A percentile compares a stretch with the other conserved stretches of the same genome.
These are phyloP conservation scores for Salvia hispanica DNA, from an alignment of 257 asterid genomes.

Conservation along the genomic window DNA sequence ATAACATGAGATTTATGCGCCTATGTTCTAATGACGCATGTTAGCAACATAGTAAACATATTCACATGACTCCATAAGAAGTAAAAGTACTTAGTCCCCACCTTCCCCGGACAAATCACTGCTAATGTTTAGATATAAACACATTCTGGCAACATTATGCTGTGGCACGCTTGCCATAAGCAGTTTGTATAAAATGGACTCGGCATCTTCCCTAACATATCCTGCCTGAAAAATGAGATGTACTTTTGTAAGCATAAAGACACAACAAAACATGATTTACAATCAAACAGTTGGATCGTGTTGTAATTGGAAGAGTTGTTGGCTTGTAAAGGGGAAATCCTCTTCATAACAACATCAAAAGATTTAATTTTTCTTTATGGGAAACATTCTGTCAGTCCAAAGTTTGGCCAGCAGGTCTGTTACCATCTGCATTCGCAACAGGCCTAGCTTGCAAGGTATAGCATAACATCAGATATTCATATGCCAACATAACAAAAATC, in stretches of 20 bases:
- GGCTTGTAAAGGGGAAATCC: constrained; percentile 11
- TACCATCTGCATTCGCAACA: constrained; percentile 57
- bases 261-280: constrained; percentile 17
- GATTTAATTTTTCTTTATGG: background rate
- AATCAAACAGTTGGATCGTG: constrained; percentile 2
- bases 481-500: constrained; percentile 16
- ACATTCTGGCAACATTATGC: constrained; percentile 6
- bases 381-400: constrained; percentile 8
- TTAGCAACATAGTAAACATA: background rate
- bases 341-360: constrained; percentile 2
- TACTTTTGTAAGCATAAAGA: constrained; percentile 11
- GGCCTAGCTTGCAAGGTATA: constrained; percentile 71
- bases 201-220: constrained; percentile 99
- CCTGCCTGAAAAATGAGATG: constrained; percentile 76
- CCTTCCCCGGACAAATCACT: constrained; percentile 99
- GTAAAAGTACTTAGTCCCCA: constrained; percentile 71
- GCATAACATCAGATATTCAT: constrained; percentile 39
- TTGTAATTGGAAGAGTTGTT: constrained; percentile 14
- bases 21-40: constrained; percentile 9
- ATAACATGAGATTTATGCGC: background rate
- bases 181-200: constrained; percentile 94
- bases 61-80: background rate
- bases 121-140: constrained; percentile 63
- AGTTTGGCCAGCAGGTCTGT: constrained; percentile 44
- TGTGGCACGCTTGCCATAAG: constrained; percentile 54